Evolutionary conservation across 768 basidiomycete genomes (phyloP).

Genomic region (Rhizopogon sp.): DNA sequence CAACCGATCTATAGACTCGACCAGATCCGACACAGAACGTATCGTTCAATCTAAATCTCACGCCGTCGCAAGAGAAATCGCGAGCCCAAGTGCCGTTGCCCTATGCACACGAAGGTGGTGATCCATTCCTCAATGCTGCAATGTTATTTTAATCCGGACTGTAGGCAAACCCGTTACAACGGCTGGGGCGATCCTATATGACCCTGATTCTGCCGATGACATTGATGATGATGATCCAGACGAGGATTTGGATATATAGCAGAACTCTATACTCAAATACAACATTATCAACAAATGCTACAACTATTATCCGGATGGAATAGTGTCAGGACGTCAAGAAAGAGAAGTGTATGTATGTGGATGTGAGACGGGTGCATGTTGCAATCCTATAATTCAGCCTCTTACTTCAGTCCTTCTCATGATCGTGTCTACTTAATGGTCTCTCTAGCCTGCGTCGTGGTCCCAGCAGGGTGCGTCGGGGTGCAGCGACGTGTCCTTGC

Average conservation of each 20-base stretch:
- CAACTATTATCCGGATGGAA: background rate
- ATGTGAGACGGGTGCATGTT: background rate
- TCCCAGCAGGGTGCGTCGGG: too few species aligned
- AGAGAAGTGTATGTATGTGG: background rate
- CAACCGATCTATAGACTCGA: constrained; percentile 22
- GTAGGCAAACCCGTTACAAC: constrained; percentile 30
- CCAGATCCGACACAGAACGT: constrained; percentile 62
- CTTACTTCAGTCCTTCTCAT: too few species aligned
- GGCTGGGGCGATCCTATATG: constrained; percentile 68
- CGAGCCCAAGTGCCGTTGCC: constrained; percentile 83
- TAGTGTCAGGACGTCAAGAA: background rate
- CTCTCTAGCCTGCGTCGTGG: too few species aligned
- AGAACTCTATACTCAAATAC: background rate
- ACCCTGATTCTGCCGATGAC: constrained; percentile 92
- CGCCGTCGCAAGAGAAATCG: constrained; percentile 72
- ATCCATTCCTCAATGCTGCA: background rate
- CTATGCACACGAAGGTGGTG: constrained; percentile 80
- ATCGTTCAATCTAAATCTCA: constrained; percentile 88
- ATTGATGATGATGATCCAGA: constrained; percentile 96
- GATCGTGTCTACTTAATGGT: too few species aligned
- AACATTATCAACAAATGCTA: background rate
- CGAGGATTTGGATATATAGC: constrained; percentile 83
- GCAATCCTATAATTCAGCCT: background rate
- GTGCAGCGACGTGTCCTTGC: too few species aligned
- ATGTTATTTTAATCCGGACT: background rate